These are phyloP conservation scores for Helotiales sp. DNA, from an alignment of 2,329 filamentous ascomycete genomes.

Conservation along the genomic window DNA sequence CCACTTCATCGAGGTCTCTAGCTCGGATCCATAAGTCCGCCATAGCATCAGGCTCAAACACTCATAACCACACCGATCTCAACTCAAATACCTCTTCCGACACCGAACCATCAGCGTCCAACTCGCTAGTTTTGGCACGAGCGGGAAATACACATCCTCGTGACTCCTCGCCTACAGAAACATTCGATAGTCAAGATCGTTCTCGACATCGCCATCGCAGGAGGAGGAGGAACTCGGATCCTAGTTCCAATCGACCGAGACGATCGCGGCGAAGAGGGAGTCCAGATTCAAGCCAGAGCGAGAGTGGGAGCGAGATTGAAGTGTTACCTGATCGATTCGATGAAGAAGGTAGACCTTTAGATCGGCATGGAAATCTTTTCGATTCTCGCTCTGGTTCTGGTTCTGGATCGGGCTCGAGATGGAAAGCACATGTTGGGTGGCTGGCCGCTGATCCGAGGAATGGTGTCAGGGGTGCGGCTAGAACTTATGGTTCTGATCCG, in stretches of 20 bases:
- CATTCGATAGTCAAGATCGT: neutral
- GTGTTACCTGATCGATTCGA: slow-evolving; percentile 34
- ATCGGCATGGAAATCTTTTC: slow-evolving; percentile 10
- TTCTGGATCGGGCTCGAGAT: neutral
- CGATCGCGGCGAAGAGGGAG: slow-evolving; percentile 13
- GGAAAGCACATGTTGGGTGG: neutral
- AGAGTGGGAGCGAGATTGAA: slow-evolving; percentile 20
- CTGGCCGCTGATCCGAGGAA: neutral
- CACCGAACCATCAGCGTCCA: slow-evolving; percentile 3
- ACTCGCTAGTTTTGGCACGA: neutral
- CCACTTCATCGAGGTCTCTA: slow-evolving; percentile 28
- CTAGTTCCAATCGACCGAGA: slow-evolving; percentile 29
- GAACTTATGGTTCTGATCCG: neutral
- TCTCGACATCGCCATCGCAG: slow-evolving; percentile 21
- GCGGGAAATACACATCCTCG: neutral
- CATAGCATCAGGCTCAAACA: neutral
- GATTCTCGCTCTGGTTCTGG: neutral
- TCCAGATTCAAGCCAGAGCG: slow-evolving; percentile 14
- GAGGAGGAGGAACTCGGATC: slow-evolving; percentile 31
- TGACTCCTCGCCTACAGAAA: neutral
- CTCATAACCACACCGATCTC: slow-evolving; percentile 1
- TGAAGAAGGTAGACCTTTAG: slow-evolving; percentile 27
- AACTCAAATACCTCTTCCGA: slow-evolving; percentile 2
- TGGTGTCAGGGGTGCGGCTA: neutral
- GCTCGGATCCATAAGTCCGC: slow-evolving; percentile 19